phyloP scores from a whole-genome alignment of 768 basidiomycete species.

The Hirschioporus abietinus region DNA sequence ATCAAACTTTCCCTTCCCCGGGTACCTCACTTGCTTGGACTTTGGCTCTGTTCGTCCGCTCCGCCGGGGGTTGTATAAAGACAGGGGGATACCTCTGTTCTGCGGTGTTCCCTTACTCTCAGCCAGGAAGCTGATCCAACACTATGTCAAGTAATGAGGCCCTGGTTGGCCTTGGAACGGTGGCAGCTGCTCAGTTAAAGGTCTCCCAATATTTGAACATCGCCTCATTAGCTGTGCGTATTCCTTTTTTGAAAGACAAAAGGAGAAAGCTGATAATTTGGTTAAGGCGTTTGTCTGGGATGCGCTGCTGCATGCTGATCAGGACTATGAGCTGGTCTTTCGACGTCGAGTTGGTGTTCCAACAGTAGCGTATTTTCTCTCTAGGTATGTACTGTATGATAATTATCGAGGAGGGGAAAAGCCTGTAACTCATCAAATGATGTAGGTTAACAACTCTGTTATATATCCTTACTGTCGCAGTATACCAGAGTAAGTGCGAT shows the following conservation, averaged over 20 bases:
- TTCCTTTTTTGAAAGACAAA: neutral
- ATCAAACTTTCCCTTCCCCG: neutral
- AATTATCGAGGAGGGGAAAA: neutral
- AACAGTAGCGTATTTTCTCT: constrained; percentile 26
- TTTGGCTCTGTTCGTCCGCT: no score
- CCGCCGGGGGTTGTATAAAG: neutral
- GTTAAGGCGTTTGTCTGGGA: constrained; percentile 26
- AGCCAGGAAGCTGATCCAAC: neutral
- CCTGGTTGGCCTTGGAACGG: constrained; percentile 25
- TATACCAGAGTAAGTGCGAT: constrained; percentile 6
- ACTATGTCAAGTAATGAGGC: constrained; percentile 10
- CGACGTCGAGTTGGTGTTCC: constrained; percentile 16
- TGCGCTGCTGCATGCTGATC: constrained; percentile 22
- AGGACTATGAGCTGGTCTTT: constrained; percentile 24
- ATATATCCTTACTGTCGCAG: constrained; percentile 4
- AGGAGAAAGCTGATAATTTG: neutral
- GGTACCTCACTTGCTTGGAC: neutral
- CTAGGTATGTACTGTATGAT: constrained; percentile 24
- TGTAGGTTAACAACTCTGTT: constrained; percentile 7
- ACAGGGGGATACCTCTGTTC: neutral
- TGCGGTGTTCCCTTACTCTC: neutral
- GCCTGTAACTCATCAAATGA: constrained; percentile 1
- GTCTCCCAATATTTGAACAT: constrained; percentile 25
- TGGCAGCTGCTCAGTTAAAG: constrained; percentile 22
- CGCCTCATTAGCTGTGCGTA: constrained; percentile 22